Base-by-base conservation (phyloP, 192 early-diverging fungal species). In the Entomortierella parvispora region DNA sequence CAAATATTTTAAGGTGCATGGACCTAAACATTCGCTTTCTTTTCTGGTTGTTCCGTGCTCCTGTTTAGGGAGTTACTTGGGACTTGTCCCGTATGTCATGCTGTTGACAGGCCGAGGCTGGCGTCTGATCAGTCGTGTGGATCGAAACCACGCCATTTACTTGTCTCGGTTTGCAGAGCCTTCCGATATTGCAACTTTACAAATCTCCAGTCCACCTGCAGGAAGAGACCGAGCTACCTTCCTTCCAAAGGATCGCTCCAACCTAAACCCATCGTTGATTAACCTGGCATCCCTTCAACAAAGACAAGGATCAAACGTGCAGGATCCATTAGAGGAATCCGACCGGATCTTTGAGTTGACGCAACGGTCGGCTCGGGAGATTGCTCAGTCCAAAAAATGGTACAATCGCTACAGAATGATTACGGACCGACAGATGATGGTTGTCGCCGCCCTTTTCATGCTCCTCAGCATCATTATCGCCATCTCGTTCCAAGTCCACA, bases 111-210 rank as follows among this genome's bases (percentile, higher is more conserved):
- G 46, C 14, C 33, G 74, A 64, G 61, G 28, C 10, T 77, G 74
- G 74, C 65, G 74, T 22, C 74, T 77, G 8, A 63, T 77, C 29
- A 64, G 52, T 7, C 51, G 74, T 34, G 43, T 68, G 32, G 60
- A 77, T 20, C 74, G 74, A 47, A 77, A 77, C 43, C 33, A 46
- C 9, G 60, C 65, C 49, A 77, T 77, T 52, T 68, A 77, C 32
- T 59, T 58, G 25, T 58, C 74, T 29, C 54, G 64, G 23, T 77
- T 77, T 40, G 66, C 66, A 11, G 74, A 77, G 11, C 74, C 74
- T 26, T 20, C 44, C 3, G 74, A 77, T 51, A 37, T 77, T 1
- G 55, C 37, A 8, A 55, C 47, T 6, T 5, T 75, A 18, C 49
- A 34, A n/a, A 37, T 25, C 14, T 1, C 14, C 20, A 3, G 17